Evolutionary conservation across 495 filamentous ascomycete genomes (phyloP).

Genomic region (Neurospora pannonica): DNA sequence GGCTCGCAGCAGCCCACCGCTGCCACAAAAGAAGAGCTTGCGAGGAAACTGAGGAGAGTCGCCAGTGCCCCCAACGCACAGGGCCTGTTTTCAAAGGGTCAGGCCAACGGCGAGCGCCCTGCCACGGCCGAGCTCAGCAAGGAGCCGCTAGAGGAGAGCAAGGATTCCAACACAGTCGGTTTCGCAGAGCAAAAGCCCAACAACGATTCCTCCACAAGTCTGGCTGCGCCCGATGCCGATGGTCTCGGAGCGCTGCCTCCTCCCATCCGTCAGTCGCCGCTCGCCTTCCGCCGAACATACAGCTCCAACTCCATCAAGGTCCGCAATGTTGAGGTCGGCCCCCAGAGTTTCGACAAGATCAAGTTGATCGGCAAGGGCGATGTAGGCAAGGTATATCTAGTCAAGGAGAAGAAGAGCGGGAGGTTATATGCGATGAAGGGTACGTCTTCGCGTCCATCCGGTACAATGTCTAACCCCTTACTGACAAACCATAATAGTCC

Average conservation of each 20-base stretch:
- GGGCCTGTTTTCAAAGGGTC: slow-evolving; percentile 66
- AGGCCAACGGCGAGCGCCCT: slow-evolving; percentile 56
- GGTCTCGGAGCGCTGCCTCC: slow-evolving; percentile 32
- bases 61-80: slow-evolving; percentile 96
- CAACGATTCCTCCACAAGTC: slow-evolving; percentile 4
- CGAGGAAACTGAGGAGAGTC: slow-evolving; percentile 82
- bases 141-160: slow-evolving; percentile 56
- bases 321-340: slow-evolving; percentile 90
- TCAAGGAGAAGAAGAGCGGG: slow-evolving; percentile 92
- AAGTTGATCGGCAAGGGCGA: slow-evolving; percentile 98
- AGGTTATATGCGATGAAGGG: slow-evolving; percentile 98
- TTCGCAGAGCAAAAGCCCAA: slow-evolving; percentile 33
- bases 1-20: slow-evolving; percentile 57
- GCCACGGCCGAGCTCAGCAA: slow-evolving; percentile 74
- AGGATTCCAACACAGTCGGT: slow-evolving; percentile 46
- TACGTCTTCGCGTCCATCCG: slow-evolving; percentile 24
- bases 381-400: slow-evolving; percentile 96
- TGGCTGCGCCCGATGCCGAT: slow-evolving; percentile 18
- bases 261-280: slow-evolving; percentile 35
- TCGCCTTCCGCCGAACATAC: slow-evolving; percentile 87
- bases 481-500: slow-evolving; percentile 49
- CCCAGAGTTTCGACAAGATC: slow-evolving; percentile 97
- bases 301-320: slow-evolving; percentile 99
- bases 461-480: background rate
- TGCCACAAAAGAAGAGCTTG: slow-evolving; percentile 85